Percentiles rank a stretch among this genome's conserved stretches.
phyloP scores from a whole-genome alignment of 1,284 basidiomycete genomes.

The Coniferiporia sulphurascens region DNA sequence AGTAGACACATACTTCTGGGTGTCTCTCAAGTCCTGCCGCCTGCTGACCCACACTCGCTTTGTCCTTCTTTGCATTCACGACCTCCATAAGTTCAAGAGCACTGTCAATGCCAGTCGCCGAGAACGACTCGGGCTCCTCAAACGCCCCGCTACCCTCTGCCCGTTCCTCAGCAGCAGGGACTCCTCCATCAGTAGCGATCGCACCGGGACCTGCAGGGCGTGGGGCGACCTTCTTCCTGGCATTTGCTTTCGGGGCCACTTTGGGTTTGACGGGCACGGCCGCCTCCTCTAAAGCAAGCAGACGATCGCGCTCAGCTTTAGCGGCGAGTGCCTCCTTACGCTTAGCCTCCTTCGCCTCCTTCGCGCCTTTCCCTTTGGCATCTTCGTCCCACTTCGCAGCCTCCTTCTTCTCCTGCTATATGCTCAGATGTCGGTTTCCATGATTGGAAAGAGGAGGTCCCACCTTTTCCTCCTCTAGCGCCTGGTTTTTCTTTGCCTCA shows the following conservation, averaged over 20 bases:
- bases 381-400: conserved; percentile 76
- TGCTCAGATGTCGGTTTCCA: conserved; percentile 1
- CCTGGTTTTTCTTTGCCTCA: conserved; percentile 71
- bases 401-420: conserved; percentile 66
- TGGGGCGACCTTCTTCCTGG: conserved; percentile 45
- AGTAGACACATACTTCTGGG: conserved; percentile 70
- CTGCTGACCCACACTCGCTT: conserved; percentile 79
- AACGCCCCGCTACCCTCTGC: conserved; percentile 15
- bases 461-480: conserved; percentile 56
- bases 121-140: conserved; percentile 61
- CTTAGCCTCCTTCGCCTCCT: conserved; percentile 74
- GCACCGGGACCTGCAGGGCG: conserved; percentile 73
- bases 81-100: conserved; percentile 87
- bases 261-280: conserved; percentile 60
- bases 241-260: conserved; percentile 57
- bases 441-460: conserved; percentile 8
- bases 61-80: conserved; percentile 90
- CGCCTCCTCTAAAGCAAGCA: conserved; percentile 85
- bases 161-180: conserved; percentile 28
- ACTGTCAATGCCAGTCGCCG: conserved; percentile 88
- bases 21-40: conserved; percentile 88
- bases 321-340: conserved; percentile 68
- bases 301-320: conserved; percentile 71
- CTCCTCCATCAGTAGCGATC: conserved; percentile 64
- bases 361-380: conserved; percentile 55